Conservation (phyloP, 2,329 filamentous ascomycete species). For the Diaporthe eres region DNA sequence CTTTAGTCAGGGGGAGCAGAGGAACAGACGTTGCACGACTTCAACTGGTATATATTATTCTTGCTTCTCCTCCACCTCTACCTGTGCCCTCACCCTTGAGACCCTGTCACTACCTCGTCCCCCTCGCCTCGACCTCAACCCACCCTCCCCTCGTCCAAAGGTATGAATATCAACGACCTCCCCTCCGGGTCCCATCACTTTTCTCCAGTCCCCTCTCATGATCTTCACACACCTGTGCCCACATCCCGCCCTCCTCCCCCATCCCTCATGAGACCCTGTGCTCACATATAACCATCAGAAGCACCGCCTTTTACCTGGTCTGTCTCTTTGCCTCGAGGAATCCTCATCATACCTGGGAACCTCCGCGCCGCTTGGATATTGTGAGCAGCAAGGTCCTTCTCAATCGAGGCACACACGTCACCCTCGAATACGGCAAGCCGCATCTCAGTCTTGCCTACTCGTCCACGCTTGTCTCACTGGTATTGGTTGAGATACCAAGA, state of each 20-base stretch:
- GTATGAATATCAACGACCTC: constrained; percentile 30
- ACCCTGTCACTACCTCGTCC: constrained; percentile 24
- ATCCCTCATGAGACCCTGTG: constrained; percentile 27
- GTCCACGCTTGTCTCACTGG: constrained; percentile 30
- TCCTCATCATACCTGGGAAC: constrained; percentile 26
- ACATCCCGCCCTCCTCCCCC: constrained; percentile 2
- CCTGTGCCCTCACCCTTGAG: constrained; percentile 19
- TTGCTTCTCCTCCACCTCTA: constrained; percentile 27
- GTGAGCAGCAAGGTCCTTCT: constrained; percentile 27
- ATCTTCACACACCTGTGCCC: constrained; percentile 14
- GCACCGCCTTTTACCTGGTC: constrained; percentile 4
- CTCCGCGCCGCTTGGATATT: constrained; percentile 29
- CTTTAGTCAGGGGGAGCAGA: constrained; percentile 32
- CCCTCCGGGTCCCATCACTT: background rate
- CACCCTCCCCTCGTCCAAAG: constrained; percentile 30
- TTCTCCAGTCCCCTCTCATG: constrained; percentile 13
- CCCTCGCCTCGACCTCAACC: constrained; percentile 24
- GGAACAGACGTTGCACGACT: constrained; percentile 34
- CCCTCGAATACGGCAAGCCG: constrained; percentile 33
- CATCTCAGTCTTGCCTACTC: constrained; percentile 29
- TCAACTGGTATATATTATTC: constrained; percentile 34
- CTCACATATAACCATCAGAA: constrained; percentile 33
- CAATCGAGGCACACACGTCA: constrained; percentile 29
- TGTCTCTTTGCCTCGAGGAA: constrained; percentile 19
- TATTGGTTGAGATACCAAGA: constrained; percentile 25